Base-by-base conservation (phyloP, 768 basidiomycete species). In the Krasilnikovozyma curviuscula region DNA sequence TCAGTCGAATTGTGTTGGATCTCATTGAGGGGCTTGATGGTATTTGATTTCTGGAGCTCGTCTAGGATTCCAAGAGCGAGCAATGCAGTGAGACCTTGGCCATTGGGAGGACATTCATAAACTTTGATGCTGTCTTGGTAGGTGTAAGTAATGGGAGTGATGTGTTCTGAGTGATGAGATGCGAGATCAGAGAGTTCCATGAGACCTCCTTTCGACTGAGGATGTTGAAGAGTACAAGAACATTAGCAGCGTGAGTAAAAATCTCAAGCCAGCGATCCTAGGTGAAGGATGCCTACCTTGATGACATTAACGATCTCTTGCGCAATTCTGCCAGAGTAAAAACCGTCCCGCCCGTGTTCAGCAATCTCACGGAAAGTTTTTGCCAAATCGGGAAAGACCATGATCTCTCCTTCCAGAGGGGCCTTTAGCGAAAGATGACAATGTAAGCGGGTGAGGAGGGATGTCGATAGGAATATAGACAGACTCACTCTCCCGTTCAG, bases 81-180 rank as follows among this genome's bases (percentile, higher is more conserved):
- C 7, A 97, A 71, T 0, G 93, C 84, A 5, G 89, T 91, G 34
- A 98, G 74, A n/a, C 89, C 91, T 73, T 95, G 89, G 8, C 91
- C 88, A 61, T 93, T 97, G 0, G 91, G 91, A 7, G 89, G 91
- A 57, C 86, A 91, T 73, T 98, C 91, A 62, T 85, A 85, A 0
- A 97, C 69, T 0, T 85, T 85, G 7, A 95, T 80, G n/a, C n/a
- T n/a, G n/a, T n/a, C n/a, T 49, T 59, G 58, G 58, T 64, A 97
- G 2, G 80, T 85, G 62, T 91, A 91, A 49, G 76, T 78, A 67
- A 95, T 88, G 2, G 93, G 91, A 52, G 85, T 75, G 16, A 95
- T 83, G 32, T 83, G 74, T 5, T 76, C 69, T 0, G 83, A 77
- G 41, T 72, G 66, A 59, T 93, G 88, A 39, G 71, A 70, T 18